Percentiles rank a stretch among this genome's conserved stretches.
Conservation (phyloP, 345 rosid species). For the Hirschfeldia incana region DNA sequence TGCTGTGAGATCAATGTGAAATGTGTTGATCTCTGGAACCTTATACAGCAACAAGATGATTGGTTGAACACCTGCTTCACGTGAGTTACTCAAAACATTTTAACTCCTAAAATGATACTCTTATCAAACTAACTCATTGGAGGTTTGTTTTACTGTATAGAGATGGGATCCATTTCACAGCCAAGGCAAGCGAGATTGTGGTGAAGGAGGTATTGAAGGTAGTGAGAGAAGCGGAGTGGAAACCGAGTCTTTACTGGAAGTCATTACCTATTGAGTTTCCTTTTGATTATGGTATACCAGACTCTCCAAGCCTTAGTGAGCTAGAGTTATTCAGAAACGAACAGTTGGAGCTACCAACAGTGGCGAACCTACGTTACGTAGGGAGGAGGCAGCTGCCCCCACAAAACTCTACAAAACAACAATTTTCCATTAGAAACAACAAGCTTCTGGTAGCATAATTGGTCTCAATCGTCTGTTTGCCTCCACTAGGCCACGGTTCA, state of each 20-base stretch:
- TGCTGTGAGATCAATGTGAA: conserved; percentile 63
- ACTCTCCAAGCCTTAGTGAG: conserved; percentile 11
- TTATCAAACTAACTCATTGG: neutral
- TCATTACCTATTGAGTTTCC: conserved; percentile 56
- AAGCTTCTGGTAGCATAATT: too few species aligned
- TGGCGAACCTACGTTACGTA: too few species aligned
- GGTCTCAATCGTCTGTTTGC: too few species aligned
- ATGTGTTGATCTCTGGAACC: conserved; percentile 68
- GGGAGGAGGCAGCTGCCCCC: too few species aligned
- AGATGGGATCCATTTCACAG: conserved; percentile 75
- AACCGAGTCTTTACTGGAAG: conserved; percentile 69
- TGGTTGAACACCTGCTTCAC: conserved; percentile 70
- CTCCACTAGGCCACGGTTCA: too few species aligned
- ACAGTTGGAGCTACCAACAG: conserved; percentile 19
- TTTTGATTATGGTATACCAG: conserved; percentile 41
- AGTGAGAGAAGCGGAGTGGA: conserved; percentile 71
- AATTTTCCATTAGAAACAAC: too few species aligned
- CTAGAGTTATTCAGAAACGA: conserved; percentile 29
- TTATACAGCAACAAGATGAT: conserved; percentile 55
- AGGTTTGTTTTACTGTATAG: conserved; percentile 34
- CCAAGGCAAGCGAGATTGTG: conserved; percentile 64
- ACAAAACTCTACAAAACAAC: too few species aligned
- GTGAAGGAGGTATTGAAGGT: conserved; percentile 58
- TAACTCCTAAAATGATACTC: neutral
- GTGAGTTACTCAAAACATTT: conserved; percentile 47